Percentiles rank a stretch among this genome's conserved stretches.
These are phyloP conservation scores for Hypoxylon trugodes DNA, from an alignment of 495 filamentous ascomycete genomes.

Conservation along the genomic window DNA sequence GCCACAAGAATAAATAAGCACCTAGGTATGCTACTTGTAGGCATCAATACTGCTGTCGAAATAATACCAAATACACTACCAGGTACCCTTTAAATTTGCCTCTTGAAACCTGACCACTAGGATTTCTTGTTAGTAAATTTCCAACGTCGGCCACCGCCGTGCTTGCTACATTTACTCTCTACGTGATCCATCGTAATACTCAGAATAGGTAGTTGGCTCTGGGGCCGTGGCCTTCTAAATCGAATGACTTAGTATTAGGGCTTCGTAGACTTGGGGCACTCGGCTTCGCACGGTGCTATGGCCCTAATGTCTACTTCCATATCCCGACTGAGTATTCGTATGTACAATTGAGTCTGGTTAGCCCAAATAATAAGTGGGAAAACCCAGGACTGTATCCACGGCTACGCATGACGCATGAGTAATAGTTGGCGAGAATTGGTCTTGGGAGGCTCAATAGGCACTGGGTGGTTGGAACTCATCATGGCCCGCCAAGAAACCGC, in stretches of 20 bases:
- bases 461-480: not conserved
- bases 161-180: too few species aligned
- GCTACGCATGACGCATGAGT: slow-evolving; percentile 5
- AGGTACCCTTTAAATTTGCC: too few species aligned
- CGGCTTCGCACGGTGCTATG: slow-evolving; percentile 25
- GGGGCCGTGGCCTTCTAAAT: not conserved
- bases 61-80: too few species aligned
- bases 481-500: not conserved
- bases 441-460: slow-evolving; percentile 6
- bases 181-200: too few species aligned
- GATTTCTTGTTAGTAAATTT: too few species aligned
- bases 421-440: slow-evolving; percentile 8
- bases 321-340: slow-evolving; percentile 11
- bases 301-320: not conserved
- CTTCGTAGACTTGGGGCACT: not conserved
- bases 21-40: too few species aligned
- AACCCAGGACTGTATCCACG: slow-evolving; percentile 5
- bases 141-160: too few species aligned
- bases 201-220: too few species aligned
- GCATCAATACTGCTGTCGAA: too few species aligned
- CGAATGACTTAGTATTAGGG: slow-evolving; percentile 9
- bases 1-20: too few species aligned
- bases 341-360: slow-evolving; percentile 2
- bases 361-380: slow-evolving; percentile 13
- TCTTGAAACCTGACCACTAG: too few species aligned